These are phyloP conservation scores for Solanum pinnatisectum DNA, from an alignment of 257 asterid genomes.

Conservation along the genomic window DNA sequence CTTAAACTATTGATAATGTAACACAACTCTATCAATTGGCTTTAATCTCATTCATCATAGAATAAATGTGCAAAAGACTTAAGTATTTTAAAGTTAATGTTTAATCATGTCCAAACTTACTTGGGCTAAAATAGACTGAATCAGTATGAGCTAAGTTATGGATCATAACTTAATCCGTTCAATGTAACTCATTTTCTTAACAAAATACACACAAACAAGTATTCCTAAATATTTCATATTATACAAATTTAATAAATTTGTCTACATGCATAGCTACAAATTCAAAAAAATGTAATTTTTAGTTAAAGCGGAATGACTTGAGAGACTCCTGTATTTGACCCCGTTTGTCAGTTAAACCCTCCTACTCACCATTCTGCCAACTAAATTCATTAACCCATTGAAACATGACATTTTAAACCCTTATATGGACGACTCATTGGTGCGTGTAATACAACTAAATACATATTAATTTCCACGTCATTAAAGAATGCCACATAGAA, in stretches of 20 bases:
- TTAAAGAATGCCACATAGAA: too few relatives aligned
- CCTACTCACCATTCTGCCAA: too few relatives aligned
- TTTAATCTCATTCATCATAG: not conserved
- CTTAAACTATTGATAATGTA: not conserved
- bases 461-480: too few relatives aligned
- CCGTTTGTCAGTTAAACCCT: too few relatives aligned
- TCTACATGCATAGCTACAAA: not conserved
- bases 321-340: too few relatives aligned
- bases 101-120: not conserved
- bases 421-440: too few relatives aligned
- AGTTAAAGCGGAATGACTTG: too few relatives aligned
- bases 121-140: not conserved
- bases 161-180: not conserved
- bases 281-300: too few relatives aligned
- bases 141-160: not conserved
- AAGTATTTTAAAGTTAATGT: not conserved
- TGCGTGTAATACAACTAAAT: too few relatives aligned
- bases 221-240: not conserved
- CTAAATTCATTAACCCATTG: too few relatives aligned
- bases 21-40: not conserved
- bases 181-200: not conserved
- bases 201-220: not conserved
- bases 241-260: too few relatives aligned
- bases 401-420: too few relatives aligned
- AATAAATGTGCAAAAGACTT: not conserved